These are phyloP conservation scores for Claviceps sp. DNA, from an alignment of 2,329 filamentous ascomycete genomes.

Conservation along the genomic window DNA sequence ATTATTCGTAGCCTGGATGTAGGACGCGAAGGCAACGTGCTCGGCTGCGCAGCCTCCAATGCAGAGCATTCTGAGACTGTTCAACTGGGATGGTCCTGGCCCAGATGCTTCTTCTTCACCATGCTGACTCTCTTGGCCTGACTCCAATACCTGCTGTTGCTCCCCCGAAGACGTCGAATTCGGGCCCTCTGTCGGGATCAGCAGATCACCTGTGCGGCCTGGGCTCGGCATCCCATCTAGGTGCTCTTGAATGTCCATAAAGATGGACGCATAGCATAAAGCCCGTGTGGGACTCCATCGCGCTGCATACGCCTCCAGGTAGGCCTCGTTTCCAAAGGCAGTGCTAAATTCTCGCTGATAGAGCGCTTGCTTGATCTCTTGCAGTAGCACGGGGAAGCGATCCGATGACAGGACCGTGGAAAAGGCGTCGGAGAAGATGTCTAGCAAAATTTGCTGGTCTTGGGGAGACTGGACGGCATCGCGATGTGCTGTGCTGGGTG, in stretches of 20 bases:
- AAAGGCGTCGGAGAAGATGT: constrained; percentile 60
- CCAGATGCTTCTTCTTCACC: neutral
- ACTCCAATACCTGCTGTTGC: neutral
- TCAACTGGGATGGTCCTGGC: neutral
- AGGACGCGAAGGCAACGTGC: constrained; percentile 40
- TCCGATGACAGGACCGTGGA: constrained; percentile 31
- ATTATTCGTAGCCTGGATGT: constrained; percentile 18
- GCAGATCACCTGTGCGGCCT: neutral
- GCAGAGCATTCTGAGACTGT: constrained; percentile 27
- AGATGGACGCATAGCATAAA: constrained; percentile 59
- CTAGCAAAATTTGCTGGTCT: constrained; percentile 54
- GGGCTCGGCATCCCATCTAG: constrained; percentile 15
- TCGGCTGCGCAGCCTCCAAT: constrained; percentile 49
- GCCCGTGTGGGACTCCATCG: constrained; percentile 84
- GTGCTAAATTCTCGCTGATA: constrained; percentile 72
- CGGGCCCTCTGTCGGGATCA: neutral
- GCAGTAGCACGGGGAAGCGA: constrained; percentile 45
- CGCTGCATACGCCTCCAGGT: constrained; percentile 71
- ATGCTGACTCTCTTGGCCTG: neutral
- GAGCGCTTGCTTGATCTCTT: constrained; percentile 73
- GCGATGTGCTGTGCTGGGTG: neutral
- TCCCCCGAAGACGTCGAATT: neutral
- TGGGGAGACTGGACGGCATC: constrained; percentile 5
- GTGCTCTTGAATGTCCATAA: constrained; percentile 25
- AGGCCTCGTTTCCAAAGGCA: constrained; percentile 61